Conservation (phyloP, 768 basidiomycete genomes). For the Suillus paluster region DNA sequence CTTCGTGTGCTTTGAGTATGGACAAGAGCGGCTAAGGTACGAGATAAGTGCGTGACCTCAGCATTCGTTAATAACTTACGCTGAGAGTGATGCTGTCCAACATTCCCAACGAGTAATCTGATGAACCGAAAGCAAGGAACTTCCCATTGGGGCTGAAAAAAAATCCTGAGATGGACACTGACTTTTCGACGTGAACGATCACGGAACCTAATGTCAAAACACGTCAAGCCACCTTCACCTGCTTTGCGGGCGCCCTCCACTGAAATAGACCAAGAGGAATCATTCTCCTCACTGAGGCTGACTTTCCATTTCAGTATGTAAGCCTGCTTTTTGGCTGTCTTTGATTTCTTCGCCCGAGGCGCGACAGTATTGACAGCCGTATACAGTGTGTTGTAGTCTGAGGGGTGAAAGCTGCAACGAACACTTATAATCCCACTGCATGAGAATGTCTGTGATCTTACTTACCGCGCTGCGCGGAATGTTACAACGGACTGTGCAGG, state of each 20-base stretch:
- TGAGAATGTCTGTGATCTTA: neutral
- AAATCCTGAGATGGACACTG: constrained; percentile 10
- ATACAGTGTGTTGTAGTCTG: constrained; percentile 57
- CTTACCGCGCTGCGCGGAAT: constrained; percentile 69
- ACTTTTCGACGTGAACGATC: constrained; percentile 12
- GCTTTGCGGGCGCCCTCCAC: constrained; percentile 69
- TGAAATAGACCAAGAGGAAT: constrained; percentile 64
- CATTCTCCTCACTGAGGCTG: constrained; percentile 56
- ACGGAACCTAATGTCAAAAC: constrained; percentile 85
- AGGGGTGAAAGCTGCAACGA: constrained; percentile 58
- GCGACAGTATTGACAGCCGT: constrained; percentile 73
- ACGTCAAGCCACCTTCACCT: constrained; percentile 80
- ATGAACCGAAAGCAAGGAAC: constrained; percentile 83
- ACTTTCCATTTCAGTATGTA: constrained; percentile 79
- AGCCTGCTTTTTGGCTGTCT: constrained; percentile 57
- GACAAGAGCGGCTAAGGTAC: constrained; percentile 75
- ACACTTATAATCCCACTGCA: constrained; percentile 14
- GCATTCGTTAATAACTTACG: constrained; percentile 48
- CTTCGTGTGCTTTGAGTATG: constrained; percentile 93
- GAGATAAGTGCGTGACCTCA: neutral
- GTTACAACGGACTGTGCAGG: constrained; percentile 46
- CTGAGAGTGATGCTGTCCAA: constrained; percentile 78
- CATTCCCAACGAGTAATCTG: constrained; percentile 84
- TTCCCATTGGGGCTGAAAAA: constrained; percentile 73
- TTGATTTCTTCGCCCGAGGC: constrained; percentile 58